Percentiles rank a stretch among this genome's conserved stretches.
Evolutionary conservation across 164 flowering plant species (phyloP).

Genomic region (Cinnamomum chago): DNA sequence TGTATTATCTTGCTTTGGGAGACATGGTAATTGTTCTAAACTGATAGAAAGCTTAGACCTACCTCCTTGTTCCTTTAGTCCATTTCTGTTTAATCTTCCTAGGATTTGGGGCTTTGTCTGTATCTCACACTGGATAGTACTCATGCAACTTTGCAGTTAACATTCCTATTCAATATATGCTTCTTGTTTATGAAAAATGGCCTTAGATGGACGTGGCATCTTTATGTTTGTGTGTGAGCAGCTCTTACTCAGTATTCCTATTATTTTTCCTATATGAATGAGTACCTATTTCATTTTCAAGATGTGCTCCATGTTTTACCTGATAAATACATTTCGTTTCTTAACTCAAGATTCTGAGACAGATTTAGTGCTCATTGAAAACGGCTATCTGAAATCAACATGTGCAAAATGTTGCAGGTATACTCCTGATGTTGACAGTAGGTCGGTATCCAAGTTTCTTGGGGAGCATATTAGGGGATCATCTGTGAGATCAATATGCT

Average conservation of each 20-base stretch:
- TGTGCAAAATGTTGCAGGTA: slow-evolving; percentile 38
- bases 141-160: no score
- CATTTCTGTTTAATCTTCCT: no score
- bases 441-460: slow-evolving; percentile 72
- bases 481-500: slow-evolving; percentile 85
- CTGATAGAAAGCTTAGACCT: no score
- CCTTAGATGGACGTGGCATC: no score
- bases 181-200: no score
- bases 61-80: no score
- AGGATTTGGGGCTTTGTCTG: no score
- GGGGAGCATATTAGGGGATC: slow-evolving; percentile 99
- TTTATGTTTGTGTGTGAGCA: background rate
- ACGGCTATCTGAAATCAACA: slow-evolving; percentile 9
- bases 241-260: background rate
- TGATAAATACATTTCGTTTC: background rate
- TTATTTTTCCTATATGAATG: background rate
- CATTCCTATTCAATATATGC: no score
- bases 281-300: background rate
- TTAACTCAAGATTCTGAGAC: background rate
- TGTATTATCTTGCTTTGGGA: no score
- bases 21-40: no score
- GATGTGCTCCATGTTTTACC: background rate
- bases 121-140: no score
- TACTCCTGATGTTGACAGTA: slow-evolving; percentile 37
- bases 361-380: background rate